phyloP scores from a whole-genome alignment of 306 rosid genomes.

The Gillenia trifoliata region DNA sequence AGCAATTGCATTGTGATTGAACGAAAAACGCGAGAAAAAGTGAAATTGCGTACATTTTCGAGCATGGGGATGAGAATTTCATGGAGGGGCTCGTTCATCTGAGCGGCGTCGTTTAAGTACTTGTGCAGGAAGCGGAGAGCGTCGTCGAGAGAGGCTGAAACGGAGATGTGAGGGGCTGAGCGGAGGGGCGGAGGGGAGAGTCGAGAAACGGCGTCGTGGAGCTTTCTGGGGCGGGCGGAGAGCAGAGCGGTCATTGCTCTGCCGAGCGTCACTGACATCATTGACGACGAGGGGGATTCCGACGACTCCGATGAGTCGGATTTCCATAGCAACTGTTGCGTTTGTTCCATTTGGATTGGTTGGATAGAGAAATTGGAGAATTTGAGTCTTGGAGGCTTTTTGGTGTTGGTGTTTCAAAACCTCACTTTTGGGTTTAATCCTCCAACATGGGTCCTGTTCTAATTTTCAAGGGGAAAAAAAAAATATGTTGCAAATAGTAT shows the following conservation, averaged over 20 bases:
- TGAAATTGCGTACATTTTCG: constrained; percentile 41
- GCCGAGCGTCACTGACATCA: constrained; percentile 62
- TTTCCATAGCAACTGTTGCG: constrained; percentile 22
- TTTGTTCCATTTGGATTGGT: not conserved
- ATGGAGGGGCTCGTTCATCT: constrained; percentile 30
- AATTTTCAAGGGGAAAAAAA: too few species aligned
- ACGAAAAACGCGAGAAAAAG: not conserved
- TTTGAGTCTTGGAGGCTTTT: not conserved
- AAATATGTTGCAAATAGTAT: too few species aligned
- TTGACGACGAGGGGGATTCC: constrained; percentile 30
- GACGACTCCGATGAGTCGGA: constrained; percentile 31
- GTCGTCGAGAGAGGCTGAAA: constrained; percentile 32
- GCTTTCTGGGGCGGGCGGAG: constrained; percentile 60
- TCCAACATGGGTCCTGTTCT: too few species aligned
- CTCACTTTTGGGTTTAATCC: not conserved
- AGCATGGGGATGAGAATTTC: constrained; percentile 67
- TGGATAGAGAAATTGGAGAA: not conserved
- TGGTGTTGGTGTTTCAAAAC: not conserved
- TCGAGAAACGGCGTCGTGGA: constrained; percentile 56
- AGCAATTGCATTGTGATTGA: not conserved
- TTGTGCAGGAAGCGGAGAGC: constrained; percentile 73
- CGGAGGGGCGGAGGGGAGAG: constrained; percentile 38
- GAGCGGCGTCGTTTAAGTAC: constrained; percentile 53
- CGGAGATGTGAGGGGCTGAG: constrained; percentile 15
- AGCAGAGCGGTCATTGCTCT: constrained; percentile 58